phyloP scores from a whole-genome alignment of 2,329 filamentous ascomycete species.

The Venturiaceae sp. region DNA sequence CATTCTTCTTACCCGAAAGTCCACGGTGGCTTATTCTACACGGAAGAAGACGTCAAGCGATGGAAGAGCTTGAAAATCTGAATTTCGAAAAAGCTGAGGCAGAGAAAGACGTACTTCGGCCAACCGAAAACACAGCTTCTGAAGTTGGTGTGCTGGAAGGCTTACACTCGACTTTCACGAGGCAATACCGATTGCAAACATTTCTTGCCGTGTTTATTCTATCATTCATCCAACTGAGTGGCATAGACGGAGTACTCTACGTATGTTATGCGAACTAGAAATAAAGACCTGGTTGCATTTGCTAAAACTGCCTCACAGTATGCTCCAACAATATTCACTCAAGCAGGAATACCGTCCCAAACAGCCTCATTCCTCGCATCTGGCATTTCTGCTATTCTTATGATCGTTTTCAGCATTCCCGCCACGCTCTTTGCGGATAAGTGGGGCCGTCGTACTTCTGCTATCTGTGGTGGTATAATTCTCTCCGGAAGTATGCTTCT shows the following conservation, averaged over 20 bases:
- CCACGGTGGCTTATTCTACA: conserved; percentile 48
- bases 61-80: conserved; percentile 11
- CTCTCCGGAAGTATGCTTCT: conserved; percentile 43
- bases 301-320: conserved; percentile 30
- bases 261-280: conserved; percentile 24
- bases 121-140: conserved; percentile 14
- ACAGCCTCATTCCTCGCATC: conserved; percentile 49
- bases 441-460: conserved; percentile 44
- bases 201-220: conserved; percentile 47
- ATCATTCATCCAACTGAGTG: conserved; percentile 49
- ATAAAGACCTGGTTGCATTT: not conserved
- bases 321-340: conserved; percentile 46
- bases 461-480: conserved; percentile 43
- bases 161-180: conserved; percentile 14
- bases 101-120: conserved; percentile 35
- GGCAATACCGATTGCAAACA: conserved; percentile 31
- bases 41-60: conserved; percentile 38
- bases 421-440: conserved; percentile 43
- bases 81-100: conserved; percentile 30
- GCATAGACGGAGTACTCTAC: conserved; percentile 54
- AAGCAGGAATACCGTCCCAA: conserved; percentile 42
- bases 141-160: conserved; percentile 9
- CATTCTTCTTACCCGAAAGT: conserved; percentile 40
- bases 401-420: conserved; percentile 43
- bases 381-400: conserved; percentile 46